These are phyloP conservation scores for Lasiodiplodia hormozganensis DNA, from an alignment of 2,329 filamentous ascomycete species.

Conservation along the genomic window DNA sequence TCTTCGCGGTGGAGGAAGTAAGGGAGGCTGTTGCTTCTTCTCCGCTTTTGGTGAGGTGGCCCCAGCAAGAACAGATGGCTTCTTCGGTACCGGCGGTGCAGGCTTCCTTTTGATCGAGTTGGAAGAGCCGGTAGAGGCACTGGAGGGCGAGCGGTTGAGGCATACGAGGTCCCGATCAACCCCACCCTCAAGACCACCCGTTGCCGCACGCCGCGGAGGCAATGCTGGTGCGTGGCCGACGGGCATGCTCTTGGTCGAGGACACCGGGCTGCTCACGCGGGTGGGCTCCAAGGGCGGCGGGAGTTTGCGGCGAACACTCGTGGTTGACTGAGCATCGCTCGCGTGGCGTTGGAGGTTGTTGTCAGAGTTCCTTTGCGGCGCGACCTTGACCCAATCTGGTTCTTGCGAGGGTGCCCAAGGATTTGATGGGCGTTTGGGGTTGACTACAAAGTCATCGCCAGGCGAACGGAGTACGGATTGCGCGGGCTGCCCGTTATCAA, in stretches of 20 bases:
- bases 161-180: slow-evolving; percentile 16
- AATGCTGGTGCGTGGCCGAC: slow-evolving; percentile 42
- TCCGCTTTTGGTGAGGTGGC: slow-evolving; percentile 9
- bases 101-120: slow-evolving; percentile 25
- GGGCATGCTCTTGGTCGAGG: slow-evolving; percentile 35
- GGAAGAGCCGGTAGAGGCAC: slow-evolving; percentile 13
- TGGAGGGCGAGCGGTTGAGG: slow-evolving; percentile 22
- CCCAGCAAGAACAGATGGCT: slow-evolving; percentile 16
- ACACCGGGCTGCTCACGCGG: slow-evolving; percentile 9
- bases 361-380: slow-evolving; percentile 16
- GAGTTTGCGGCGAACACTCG: slow-evolving; percentile 34
- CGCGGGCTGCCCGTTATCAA: slow-evolving; percentile 73
- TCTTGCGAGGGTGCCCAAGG: slow-evolving; percentile 79
- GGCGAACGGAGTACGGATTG: slow-evolving; percentile 75
- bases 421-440: slow-evolving; percentile 77
- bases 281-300: slow-evolving; percentile 21
- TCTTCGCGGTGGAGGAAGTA: slow-evolving; percentile 11
- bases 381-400: slow-evolving; percentile 78
- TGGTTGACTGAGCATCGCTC: slow-evolving; percentile 31
- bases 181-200: slow-evolving; percentile 30
- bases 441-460: slow-evolving; percentile 67
- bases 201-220: slow-evolving; percentile 32
- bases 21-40: slow-evolving; percentile 23
- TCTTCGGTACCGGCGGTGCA: slow-evolving; percentile 28
- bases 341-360: slow-evolving; percentile 10